Evolutionary conservation across 495 filamentous ascomycete genomes (phyloP).

Genomic region (Penicillium atrosanguineum): DNA sequence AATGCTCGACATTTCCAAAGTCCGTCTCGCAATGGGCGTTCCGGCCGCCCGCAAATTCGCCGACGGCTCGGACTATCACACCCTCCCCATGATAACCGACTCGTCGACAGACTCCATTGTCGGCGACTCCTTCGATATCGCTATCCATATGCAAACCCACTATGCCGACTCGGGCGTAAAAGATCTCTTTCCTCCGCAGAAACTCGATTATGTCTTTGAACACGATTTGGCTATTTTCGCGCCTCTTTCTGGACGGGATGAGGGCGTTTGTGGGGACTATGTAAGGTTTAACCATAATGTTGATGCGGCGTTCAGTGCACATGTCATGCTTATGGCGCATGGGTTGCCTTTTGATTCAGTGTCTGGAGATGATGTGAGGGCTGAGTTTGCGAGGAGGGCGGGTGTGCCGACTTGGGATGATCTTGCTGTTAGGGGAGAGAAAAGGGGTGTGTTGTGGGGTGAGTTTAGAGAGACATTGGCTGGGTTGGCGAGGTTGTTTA

Average conservation of each 20-base stretch:
- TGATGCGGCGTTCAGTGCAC: conserved; percentile 48
- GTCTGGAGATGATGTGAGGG: conserved; percentile 37
- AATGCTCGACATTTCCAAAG: conserved; percentile 45
- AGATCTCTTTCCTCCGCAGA: conserved; percentile 40
- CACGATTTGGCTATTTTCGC: conserved; percentile 11
- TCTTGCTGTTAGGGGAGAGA: conserved; percentile 40
- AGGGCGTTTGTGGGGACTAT: conserved; percentile 21
- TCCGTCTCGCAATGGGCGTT: conserved; percentile 43
- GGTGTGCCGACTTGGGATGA: conserved; percentile 48
- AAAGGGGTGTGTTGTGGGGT: conserved; percentile 30
- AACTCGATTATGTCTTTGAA: conserved; percentile 23
- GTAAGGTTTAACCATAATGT: conserved; percentile 46
- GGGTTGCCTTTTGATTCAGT: conserved; percentile 46
- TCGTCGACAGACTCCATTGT: conserved; percentile 34
- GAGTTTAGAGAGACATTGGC: conserved; percentile 41
- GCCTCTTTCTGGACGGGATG: conserved; percentile 27
- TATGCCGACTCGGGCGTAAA: conserved; percentile 42
- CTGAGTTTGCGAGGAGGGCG: conserved; percentile 44
- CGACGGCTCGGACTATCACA: conserved; percentile 57
- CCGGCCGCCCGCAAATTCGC: conserved; percentile 50
- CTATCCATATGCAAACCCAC: conserved; percentile 51
- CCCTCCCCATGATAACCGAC: conserved; percentile 58
- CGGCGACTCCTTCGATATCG: conserved; percentile 65
- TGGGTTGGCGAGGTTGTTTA: conserved; percentile 44
- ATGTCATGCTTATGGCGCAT: conserved; percentile 29